phyloP scores from a whole-genome alignment of 1,139 yeast genomes.

The Hyphopichia burtonii region DNA sequence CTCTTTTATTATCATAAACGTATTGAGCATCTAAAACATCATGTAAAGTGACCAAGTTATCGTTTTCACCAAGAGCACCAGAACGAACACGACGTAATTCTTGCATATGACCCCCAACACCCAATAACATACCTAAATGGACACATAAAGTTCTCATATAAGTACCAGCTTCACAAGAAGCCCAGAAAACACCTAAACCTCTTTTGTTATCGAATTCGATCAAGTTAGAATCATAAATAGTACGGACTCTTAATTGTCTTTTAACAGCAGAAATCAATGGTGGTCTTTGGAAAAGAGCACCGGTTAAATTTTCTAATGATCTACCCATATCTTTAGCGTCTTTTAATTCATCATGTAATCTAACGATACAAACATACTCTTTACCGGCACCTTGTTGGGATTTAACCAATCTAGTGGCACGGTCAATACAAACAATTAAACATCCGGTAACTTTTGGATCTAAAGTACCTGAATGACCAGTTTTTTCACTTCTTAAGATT shows the following conservation, averaged over 20 bases:
- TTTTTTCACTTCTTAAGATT: slow-evolving; percentile 90
- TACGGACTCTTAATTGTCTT: slow-evolving; percentile 97
- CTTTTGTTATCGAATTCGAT: slow-evolving; percentile 96
- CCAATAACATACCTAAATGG: slow-evolving; percentile 95
- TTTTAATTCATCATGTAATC: slow-evolving; percentile 89
- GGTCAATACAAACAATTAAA: slow-evolving; percentile 94
- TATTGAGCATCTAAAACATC: slow-evolving; percentile 98
- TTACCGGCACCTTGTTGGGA: slow-evolving; percentile 99
- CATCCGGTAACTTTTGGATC: slow-evolving; percentile 99
- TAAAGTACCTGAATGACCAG: slow-evolving; percentile 98
- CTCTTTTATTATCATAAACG: slow-evolving; percentile 95
- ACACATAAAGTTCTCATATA: slow-evolving; percentile 99
- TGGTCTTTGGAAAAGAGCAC: slow-evolving; percentile 98
- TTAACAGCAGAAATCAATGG: slow-evolving; percentile 98
- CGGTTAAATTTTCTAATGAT: slow-evolving; percentile 89
- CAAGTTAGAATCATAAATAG: slow-evolving; percentile 93
- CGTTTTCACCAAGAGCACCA: slow-evolving; percentile 90
- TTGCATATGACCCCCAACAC: slow-evolving; percentile 99
- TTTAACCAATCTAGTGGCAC: slow-evolving; percentile 96
- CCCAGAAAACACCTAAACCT: slow-evolving; percentile 98
- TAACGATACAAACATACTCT: slow-evolving; percentile 96
- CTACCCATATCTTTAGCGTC: slow-evolving; percentile 90
- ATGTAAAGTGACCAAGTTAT: slow-evolving; percentile 91
- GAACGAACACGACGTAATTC: slow-evolving; percentile 98
- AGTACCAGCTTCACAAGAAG: slow-evolving; percentile 99